Evolutionary conservation across 805 yeast species (phyloP), one percentile per base, ranked within the genome.

Genomic region (Naumovozyma baii): DNA sequence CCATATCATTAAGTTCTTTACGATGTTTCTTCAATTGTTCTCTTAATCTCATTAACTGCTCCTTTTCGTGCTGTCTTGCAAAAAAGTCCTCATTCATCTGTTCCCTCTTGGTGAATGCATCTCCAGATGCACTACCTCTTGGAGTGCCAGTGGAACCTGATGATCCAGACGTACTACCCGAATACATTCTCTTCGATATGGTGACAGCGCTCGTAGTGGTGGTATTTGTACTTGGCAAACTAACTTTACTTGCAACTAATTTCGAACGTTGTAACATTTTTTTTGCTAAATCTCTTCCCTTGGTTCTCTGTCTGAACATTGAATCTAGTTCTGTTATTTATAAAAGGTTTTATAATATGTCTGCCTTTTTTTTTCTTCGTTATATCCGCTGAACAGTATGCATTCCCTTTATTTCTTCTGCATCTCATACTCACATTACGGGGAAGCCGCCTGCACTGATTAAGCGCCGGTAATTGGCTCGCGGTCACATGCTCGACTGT

Each of bases 1-100:
- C 74, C 54, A 75, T 55, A 42, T 61, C 53, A 44, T 72, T 70
- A 50, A 78, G 60, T 57, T 76, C 73, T 46, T 74, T 71, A 71
- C 78, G 80, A 62, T 80, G 92, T 67, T 82, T 71, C 63, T 80
- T 76, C 62, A 87, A 72, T 57, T 81, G 75, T 61, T 82, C 86
- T 63, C 71, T 81, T 63, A 87, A 75, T 37, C 74, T 73, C 57
- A 75, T 78, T 62, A 87, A 71, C 70, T 82, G 86, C 64, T 86
- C 95, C 61, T 80, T 82, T 71, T 90, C 95, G 61, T 83, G 95
- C 68, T 85, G 80, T 67, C 77, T 84, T 65, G 87, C 71, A 70
- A 78, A 88, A 55, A 69, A 72, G 61, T 82, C 86, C 70, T 90
- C 98, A 60, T 79, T 80, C 47, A 95, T 95, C 67, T 76, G 81